phyloP scores from a whole-genome alignment of 208 protist genomes.

The Leishmania lainsoni region DNA sequence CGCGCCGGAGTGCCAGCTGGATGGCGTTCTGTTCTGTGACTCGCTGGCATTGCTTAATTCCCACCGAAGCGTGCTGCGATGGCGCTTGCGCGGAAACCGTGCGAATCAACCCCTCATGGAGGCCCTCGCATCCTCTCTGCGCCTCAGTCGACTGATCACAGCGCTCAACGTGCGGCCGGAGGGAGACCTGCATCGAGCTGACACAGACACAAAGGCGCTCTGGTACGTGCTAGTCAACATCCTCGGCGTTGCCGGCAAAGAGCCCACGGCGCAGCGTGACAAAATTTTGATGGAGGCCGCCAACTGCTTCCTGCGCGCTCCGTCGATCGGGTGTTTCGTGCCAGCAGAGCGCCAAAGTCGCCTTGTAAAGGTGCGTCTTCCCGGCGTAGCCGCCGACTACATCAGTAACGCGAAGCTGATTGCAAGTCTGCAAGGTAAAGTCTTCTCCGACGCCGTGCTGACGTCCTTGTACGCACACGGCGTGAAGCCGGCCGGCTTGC shows the following conservation, averaged over 20 bases:
- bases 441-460: slow-evolving; percentile 53
- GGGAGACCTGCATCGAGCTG: slow-evolving; percentile 79
- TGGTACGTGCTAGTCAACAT: slow-evolving; percentile 85
- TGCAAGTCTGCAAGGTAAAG: slow-evolving; percentile 39
- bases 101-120: slow-evolving; percentile 52
- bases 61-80: slow-evolving; percentile 8
- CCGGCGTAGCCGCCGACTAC: slow-evolving; percentile 56
- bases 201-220: slow-evolving; percentile 81
- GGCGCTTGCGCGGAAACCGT: slow-evolving; percentile 6
- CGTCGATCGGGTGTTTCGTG: slow-evolving; percentile 72
- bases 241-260: slow-evolving; percentile 41
- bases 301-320: slow-evolving; percentile 57
- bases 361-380: slow-evolving; percentile 49
- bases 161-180: slow-evolving; percentile 62
- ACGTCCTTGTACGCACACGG: slow-evolving; percentile 49
- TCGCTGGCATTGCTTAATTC: slow-evolving; percentile 58
- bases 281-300: slow-evolving; percentile 53
- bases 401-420: slow-evolving; percentile 44
- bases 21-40: slow-evolving; percentile 86
- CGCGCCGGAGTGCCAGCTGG: slow-evolving; percentile 32
- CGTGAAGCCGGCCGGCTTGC: slow-evolving; percentile 51
- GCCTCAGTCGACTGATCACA: slow-evolving; percentile 67
- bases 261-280: slow-evolving; percentile 47
- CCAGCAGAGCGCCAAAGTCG: slow-evolving; percentile 43
- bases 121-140: slow-evolving; percentile 63